Conservation (phyloP, 2,329 filamentous ascomycete species). For the Aspergillus puulaauensis region DNA sequence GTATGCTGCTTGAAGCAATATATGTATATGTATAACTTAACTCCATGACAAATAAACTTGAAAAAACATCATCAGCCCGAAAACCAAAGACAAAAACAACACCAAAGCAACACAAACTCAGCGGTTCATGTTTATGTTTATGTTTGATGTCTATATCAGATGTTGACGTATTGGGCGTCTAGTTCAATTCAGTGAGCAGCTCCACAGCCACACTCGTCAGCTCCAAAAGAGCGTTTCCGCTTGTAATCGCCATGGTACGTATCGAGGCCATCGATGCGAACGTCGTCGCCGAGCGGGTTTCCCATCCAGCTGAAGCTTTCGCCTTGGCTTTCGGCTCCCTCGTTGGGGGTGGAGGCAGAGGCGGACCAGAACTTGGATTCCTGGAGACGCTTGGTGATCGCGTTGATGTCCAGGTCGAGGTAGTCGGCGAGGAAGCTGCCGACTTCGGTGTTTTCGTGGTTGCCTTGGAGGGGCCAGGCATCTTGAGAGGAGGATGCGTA, state of each 20-base stretch:
- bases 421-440: conserved; percentile 79
- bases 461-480: conserved; percentile 68
- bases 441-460: conserved; percentile 93
- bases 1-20: no score
- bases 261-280: conserved; percentile 41
- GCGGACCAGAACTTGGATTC: conserved; percentile 23
- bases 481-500: conserved; percentile 73
- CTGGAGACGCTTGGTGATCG: conserved; percentile 73
- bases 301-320: conserved; percentile 42
- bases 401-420: conserved; percentile 74
- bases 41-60: no score
- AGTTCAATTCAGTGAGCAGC: conserved; percentile 21
- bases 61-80: no score
- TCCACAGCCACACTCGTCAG: conserved; percentile 28
- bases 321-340: conserved; percentile 1
- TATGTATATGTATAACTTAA: no score
- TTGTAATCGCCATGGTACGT: conserved; percentile 47
- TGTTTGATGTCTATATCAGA: no score
- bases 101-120: no score
- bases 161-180: no score
- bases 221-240: conserved; percentile 25
- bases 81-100: no score
- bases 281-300: conserved; percentile 35
- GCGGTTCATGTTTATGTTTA: no score
- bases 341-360: neutral